Evolutionary conservation across 208 protist genomes (phyloP), one percentile per base, ranked within the genome.

Genomic region (Trypanosomatidae sp.): DNA sequence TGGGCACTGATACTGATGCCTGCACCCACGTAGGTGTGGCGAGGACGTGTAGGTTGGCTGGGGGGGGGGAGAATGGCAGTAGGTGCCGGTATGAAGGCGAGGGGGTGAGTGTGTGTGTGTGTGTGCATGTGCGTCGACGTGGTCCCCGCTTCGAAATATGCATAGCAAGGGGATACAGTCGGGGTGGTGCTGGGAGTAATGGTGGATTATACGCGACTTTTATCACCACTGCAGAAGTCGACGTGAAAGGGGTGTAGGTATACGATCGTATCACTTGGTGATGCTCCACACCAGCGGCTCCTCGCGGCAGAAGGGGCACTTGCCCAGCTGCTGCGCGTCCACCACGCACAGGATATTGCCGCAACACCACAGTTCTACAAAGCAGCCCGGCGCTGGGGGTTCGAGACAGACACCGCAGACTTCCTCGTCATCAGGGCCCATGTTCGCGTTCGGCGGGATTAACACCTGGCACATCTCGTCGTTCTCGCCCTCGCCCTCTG

Each of bases 321-420:
- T 82, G 30, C 90, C 90, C 25, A 96, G 56, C 56, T 91, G 79
- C 66, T 94, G 85, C 1, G 92, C 92, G 64, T 96, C 92, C 15
- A 62, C 69, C 52, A 95, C 88, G 69, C 92, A 96, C 13, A 96
- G 75, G 2, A 92, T 80, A 68, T 96, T 96, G 19, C 84, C 82
- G 73, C 92, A 96, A 72, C 92, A 96, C 88, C 86, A 92, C 56
- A 93, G 69, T 75, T 91, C 82, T 30, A 93, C 90, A 73, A 87
- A 93, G 69, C 69, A 79, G 58, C 83, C 86, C 0, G 76, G 70
- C 17, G 56, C 65, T 2, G 92, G 92, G 4, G 52, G 66, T 64
- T 96, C 92, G 22, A 96, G 81, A 66, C 92, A 96, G 12, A 96
- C 87, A n/a, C 90, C 92, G 69, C 92, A 96, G 56, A 92, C 72